Base-by-base conservation (phyloP, 1,284 basidiomycete species). In the Chiua sp. region DNA sequence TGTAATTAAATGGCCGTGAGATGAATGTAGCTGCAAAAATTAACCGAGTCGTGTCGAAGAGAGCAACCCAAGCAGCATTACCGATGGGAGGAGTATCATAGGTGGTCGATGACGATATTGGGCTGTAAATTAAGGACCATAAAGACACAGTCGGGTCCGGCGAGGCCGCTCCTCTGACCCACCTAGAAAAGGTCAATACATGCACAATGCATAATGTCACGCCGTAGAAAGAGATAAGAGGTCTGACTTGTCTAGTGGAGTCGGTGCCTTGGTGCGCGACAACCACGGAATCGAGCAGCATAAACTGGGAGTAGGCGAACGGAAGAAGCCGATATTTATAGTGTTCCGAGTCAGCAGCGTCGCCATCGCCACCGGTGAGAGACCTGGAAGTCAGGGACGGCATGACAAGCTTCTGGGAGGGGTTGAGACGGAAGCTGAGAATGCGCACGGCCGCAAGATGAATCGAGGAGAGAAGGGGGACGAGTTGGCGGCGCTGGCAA, bases 151-250 rank as follows among this genome's bases (percentile, higher is more conserved):
- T 84, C 82, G 15, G 86, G 78, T 63, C 82, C 79, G 7, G 83
- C 81, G 23, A 86, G 71, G n/a, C 52, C 79, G 83, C 84, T 48
- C 82, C 85, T 33, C 84, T 85, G 85, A 4, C 84, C 82, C 46
- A 84, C 69, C 80, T 82, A 58, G 51, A 12, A 28, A 32, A 54
- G 23, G 32, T 68, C n/a, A 53, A 37, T 44, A 50, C 18, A n/a
- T 71, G 20, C 42, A n/a, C 32, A 23, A 55, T 39, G 60, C 69
- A 59, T 56, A 79, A 72, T 16, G 61, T 75, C 1, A 78, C 74
- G 23, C 73, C 67, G 55, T 74, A 66, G 20, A 61, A 30, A 8
- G 66, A 59, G 50, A 84, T 71, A 18, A 80, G 67, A 30, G 62
- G 69, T 51, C 78, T 68, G 26, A 79, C 77, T 50, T 81, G 76